These are phyloP conservation scores for Sclerospora graminicola DNA, from an alignment of 352 stramenopile genomes.

Conservation along the genomic window DNA sequence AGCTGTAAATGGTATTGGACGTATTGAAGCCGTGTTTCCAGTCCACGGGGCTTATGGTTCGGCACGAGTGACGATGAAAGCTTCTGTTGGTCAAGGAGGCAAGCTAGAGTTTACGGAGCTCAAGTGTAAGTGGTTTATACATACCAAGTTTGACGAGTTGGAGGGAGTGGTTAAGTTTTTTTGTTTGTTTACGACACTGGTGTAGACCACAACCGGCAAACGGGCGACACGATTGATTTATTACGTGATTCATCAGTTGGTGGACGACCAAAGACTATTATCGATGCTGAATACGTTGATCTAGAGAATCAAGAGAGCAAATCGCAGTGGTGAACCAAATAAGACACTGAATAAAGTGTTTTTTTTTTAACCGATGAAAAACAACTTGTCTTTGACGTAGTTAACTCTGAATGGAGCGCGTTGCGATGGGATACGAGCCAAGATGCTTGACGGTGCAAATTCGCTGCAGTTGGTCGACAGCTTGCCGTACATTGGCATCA, in stretches of 20 bases:
- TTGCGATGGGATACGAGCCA: constrained; percentile 67
- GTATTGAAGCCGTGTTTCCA: constrained; percentile 54
- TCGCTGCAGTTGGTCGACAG: constrained; percentile 40
- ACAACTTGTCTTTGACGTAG: background rate
- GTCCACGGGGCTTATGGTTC: constrained; percentile 28
- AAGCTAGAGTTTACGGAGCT: constrained; percentile 40
- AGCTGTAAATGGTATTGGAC: constrained; percentile 61
- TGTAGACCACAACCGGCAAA: constrained; percentile 44
- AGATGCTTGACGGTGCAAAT: constrained; percentile 68
- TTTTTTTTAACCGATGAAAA: constrained; percentile 1
- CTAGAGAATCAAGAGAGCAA: constrained; percentile 21
- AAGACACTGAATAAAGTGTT: constrained; percentile 2
- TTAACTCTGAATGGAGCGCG: constrained; percentile 36
- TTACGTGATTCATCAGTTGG: constrained; percentile 29
- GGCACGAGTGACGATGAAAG: constrained; percentile 47
- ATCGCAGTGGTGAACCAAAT: constrained; percentile 14
- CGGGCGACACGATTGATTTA: constrained; percentile 56
- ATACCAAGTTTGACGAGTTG: too few species aligned
- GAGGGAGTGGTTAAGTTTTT: too few species aligned
- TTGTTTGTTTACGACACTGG: background rate
- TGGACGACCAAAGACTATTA: constrained; percentile 38
- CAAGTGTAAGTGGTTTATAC: constrained; percentile 50
- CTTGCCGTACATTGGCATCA: constrained; percentile 45
- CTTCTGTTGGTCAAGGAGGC: constrained; percentile 27
- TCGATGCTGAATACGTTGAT: constrained; percentile 71